A percentile compares a stretch with the other conserved stretches of the same genome.
Conservation (phyloP, 1,139 yeast genomes). For the Yamadazyma pseudoaaseri region DNA sequence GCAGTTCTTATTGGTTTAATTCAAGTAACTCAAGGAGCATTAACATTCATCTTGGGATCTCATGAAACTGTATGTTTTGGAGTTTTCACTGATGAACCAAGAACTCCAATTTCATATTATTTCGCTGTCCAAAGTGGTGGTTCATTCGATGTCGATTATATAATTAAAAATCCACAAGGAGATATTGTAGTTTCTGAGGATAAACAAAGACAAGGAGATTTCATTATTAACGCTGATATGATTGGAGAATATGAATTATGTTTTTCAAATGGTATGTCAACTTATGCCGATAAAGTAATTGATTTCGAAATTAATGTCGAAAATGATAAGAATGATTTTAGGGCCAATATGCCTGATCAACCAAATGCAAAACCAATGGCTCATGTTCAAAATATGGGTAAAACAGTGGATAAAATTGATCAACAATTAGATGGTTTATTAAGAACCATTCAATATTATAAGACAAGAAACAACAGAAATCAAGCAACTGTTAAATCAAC, state of each 20-base stretch:
- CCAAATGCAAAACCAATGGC: slow-evolving; percentile 60
- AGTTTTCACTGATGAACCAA: slow-evolving; percentile 63
- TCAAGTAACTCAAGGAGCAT: slow-evolving; percentile 39
- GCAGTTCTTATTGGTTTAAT: slow-evolving; percentile 6
- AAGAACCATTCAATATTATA: slow-evolving; percentile 75
- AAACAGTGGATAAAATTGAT: slow-evolving; percentile 63
- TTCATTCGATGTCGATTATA: slow-evolving; percentile 78
- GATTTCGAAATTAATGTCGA: slow-evolving; percentile 79
- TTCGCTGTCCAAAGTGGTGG: slow-evolving; percentile 95
- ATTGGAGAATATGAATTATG: slow-evolving; percentile 92
- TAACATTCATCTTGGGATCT: slow-evolving; percentile 78
- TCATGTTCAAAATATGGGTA: slow-evolving; percentile 59
- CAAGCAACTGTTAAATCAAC: slow-evolving; percentile 90
- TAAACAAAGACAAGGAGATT: slow-evolving; percentile 84
- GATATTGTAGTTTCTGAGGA: slow-evolving; percentile 55
- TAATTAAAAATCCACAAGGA: slow-evolving; percentile 67
- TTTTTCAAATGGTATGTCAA: slow-evolving; percentile 83
- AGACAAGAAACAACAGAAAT: slow-evolving; percentile 89
- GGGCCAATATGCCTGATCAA: slow-evolving; percentile 64
- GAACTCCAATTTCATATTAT: slow-evolving; percentile 71
- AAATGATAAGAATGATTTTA: slow-evolving; percentile 45
- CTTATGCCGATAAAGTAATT: slow-evolving; percentile 82
- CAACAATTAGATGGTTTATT: slow-evolving; percentile 62
- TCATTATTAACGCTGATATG: slow-evolving; percentile 64
- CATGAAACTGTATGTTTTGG: slow-evolving; percentile 78